Conservation (phyloP, 2,329 filamentous ascomycete genomes). For the Arachnomyces sp. region DNA sequence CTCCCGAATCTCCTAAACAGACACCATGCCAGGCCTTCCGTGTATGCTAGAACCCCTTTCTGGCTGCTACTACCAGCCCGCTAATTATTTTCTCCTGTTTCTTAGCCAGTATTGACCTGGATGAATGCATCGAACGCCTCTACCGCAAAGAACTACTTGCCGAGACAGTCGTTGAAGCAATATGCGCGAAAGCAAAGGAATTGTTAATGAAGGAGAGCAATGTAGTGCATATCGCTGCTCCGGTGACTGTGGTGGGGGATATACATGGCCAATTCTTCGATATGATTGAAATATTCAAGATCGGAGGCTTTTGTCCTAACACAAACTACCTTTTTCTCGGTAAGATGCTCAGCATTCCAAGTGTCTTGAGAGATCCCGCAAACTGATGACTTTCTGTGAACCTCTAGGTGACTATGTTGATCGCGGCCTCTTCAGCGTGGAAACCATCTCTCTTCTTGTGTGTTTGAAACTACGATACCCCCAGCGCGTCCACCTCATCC, state of each 20-base stretch:
- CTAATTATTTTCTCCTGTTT: background rate
- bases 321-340: conserved; percentile 98
- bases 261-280: conserved; percentile 99
- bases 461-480: conserved; percentile 97
- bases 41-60: conserved; percentile 22
- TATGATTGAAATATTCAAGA: conserved; percentile 98
- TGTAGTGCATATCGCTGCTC: conserved; percentile 91
- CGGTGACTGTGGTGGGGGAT: conserved; percentile 94
- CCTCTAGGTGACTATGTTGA: conserved; percentile 86
- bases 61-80: background rate
- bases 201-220: conserved; percentile 99
- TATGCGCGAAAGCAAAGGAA: conserved; percentile 99
- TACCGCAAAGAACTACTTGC: conserved; percentile 96
- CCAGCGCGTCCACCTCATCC: conserved; percentile 87
- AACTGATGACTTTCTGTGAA: background rate
- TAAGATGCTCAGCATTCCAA: conserved; percentile 33
- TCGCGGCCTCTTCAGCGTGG: conserved; percentile 95
- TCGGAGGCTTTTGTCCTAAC: conserved; percentile 92
- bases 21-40: conserved; percentile 39
- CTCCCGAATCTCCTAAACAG: conserved; percentile 3
- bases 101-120: conserved; percentile 90
- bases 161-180: conserved; percentile 96
- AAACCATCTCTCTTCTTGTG: conserved; percentile 95
- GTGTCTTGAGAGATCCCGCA: background rate
- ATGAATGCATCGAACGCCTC: conserved; percentile 94